phyloP scores from a whole-genome alignment of 2,329 filamentous ascomycete genomes.

The Sarocladium oryzae region DNA sequence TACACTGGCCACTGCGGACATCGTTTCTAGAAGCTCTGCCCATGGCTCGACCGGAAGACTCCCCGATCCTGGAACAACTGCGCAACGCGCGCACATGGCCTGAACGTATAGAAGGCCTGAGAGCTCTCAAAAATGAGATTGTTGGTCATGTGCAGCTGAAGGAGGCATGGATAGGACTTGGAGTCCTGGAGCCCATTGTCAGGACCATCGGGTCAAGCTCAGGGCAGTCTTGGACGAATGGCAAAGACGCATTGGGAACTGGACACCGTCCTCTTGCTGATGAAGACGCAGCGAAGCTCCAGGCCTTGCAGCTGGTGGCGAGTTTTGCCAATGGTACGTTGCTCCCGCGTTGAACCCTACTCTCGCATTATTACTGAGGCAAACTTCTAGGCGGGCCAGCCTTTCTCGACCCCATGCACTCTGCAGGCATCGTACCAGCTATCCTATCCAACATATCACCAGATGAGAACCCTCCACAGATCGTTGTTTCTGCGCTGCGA shows the following conservation, averaged over 20 bases:
- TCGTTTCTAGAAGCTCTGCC: too few relatives aligned
- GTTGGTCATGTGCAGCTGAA: conserved; percentile 86
- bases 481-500: conserved; percentile 68
- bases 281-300: conserved; percentile 63
- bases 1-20: too few relatives aligned
- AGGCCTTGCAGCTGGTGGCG: conserved; percentile 77
- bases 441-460: conserved; percentile 67
- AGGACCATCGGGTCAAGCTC: conserved; percentile 34
- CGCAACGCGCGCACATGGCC: conserved; percentile 43
- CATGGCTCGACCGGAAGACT: conserved; percentile 49
- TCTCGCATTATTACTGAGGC: neutral
- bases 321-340: conserved; percentile 75
- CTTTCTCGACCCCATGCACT: conserved; percentile 69
- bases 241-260: conserved; percentile 31
- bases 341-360: conserved; percentile 5
- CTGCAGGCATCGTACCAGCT: conserved; percentile 60
- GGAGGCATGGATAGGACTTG: conserved; percentile 65
- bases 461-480: conserved; percentile 52
- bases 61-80: conserved; percentile 51
- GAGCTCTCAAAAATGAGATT: conserved; percentile 78
- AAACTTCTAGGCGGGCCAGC: conserved; percentile 61
- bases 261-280: conserved; percentile 40
- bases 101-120: conserved; percentile 56
- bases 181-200: conserved; percentile 56
- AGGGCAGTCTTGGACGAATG: conserved; percentile 27